A percentile compares a stretch with the other conserved stretches of the same genome.
Conservation (phyloP, 345 rosid species). For the Microthlaspi erraticum region DNA sequence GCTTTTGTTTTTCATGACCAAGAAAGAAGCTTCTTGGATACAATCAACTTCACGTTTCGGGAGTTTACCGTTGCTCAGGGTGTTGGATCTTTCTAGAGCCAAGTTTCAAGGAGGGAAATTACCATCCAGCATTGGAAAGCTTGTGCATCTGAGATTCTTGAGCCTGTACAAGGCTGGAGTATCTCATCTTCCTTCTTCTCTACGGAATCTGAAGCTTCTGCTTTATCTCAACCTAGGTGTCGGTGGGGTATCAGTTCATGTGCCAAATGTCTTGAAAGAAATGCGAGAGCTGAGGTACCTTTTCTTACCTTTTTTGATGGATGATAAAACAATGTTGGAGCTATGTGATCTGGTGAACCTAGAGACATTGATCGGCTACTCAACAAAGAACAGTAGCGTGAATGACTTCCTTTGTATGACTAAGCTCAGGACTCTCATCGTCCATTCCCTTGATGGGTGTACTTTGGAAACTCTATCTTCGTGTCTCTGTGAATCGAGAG, state of each 20-base stretch:
- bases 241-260: conserved; percentile 5
- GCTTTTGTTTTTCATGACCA: background rate
- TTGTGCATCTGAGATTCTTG: conserved; percentile 49
- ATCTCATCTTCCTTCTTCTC: conserved; percentile 31
- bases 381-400: background rate
- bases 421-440: conserved; percentile 12
- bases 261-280: conserved; percentile 38
- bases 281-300: conserved; percentile 41
- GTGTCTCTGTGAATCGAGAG: conserved; percentile 15
- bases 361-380: conserved; percentile 3
- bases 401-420: conserved; percentile 26
- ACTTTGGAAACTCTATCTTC: conserved; percentile 1
- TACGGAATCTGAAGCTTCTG: conserved; percentile 32
- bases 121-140: conserved; percentile 46
- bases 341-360: conserved; percentile 28
- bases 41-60: background rate
- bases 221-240: conserved; percentile 32
- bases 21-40: background rate
- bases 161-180: conserved; percentile 15
- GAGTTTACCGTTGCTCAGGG: conserved; percentile 39
- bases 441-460: background rate
- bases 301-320: conserved; percentile 8
- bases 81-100: conserved; percentile 21
- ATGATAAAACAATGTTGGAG: conserved; percentile 22
- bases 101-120: conserved; percentile 29